Base-by-base conservation (phyloP, 106 monocot species). In the Chionographis japonica region DNA sequence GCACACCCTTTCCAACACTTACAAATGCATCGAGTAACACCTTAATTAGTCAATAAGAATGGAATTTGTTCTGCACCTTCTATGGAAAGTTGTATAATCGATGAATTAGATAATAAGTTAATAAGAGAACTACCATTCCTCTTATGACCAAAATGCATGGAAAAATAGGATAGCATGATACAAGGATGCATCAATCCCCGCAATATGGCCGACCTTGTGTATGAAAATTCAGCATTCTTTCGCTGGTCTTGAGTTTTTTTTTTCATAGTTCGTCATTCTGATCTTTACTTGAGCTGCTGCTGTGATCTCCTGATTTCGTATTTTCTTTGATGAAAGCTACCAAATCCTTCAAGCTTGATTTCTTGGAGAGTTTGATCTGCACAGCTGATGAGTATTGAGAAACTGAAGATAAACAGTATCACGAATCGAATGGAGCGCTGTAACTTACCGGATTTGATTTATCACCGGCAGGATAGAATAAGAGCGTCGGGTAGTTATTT, bases 331-430 rank as follows among this genome's bases (percentile, higher is more conserved):
- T 67, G 59, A 93, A 85, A 58, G 14, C 63, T 11, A 63, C 72
- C 72, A 98, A 60, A 37, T 87, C 92, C 70, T 87, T 84, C 63
- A 83, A 68, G 63, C 72, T 90, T 62, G 72, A 81, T 78, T 98
- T 92, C 76, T 98, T 93, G n/a, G 87, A 90, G 49, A 98, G n/a
- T 52, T 86, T 85, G 68, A 92, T 71, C 92, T 93, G 83, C 62
- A 74, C 9, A 74, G 12, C 9, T 17, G 16, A 20, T 18, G 1
- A 59, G 39, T 63, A 11, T 56, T 53, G 51, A 17, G 60, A 68
- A 3, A 15, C 36, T 2, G 0, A 0, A 39, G 4, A 2, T 1
- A 41, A 54, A 15, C 6, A 14, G 20, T 19, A 36, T 27, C 13
- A 20, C 16, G 42, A 50, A 65, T 57, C 19, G 35, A 46, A 42